Evolutionary conservation across 2,329 filamentous ascomycete species (phyloP).

Genomic region (Microdochium paspali): DNA sequence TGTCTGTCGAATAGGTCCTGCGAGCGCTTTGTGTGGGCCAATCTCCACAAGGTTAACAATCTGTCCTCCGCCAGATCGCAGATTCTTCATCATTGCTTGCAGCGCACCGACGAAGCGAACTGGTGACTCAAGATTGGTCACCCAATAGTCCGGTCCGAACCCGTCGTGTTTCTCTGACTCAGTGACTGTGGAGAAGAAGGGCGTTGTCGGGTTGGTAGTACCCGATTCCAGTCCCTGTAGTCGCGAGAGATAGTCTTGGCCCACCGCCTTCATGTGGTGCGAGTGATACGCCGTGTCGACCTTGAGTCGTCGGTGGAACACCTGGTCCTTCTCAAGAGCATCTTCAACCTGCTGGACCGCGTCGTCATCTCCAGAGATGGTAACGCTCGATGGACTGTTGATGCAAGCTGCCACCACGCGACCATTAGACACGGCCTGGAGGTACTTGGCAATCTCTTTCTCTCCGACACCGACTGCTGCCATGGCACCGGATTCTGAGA

Average conservation of each 20-base stretch:
- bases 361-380: constrained; percentile 10
- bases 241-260: too few relatives aligned
- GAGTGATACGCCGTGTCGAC: too few relatives aligned
- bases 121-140: neutral
- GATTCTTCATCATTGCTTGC: neutral
- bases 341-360: constrained; percentile 1
- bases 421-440: neutral
- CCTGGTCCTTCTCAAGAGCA: too few relatives aligned
- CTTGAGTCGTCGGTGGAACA: too few relatives aligned
- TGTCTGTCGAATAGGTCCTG: neutral
- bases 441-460: too few relatives aligned
- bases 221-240: too few relatives aligned
- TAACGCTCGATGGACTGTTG: constrained; percentile 14
- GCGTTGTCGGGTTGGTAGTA: too few relatives aligned
- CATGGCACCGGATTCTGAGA: too few relatives aligned
- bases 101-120: neutral
- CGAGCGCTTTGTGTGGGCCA: neutral
- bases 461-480: too few relatives aligned
- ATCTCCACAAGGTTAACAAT: neutral
- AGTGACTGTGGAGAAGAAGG: neutral
- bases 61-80: too few relatives aligned
- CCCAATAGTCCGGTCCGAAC: neutral
- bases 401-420: constrained; percentile 13
- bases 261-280: too few relatives aligned
- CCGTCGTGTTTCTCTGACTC: neutral